Evolutionary conservation across 495 filamentous ascomycete species (phyloP).

Genomic region (Geoglossum glabrum): DNA sequence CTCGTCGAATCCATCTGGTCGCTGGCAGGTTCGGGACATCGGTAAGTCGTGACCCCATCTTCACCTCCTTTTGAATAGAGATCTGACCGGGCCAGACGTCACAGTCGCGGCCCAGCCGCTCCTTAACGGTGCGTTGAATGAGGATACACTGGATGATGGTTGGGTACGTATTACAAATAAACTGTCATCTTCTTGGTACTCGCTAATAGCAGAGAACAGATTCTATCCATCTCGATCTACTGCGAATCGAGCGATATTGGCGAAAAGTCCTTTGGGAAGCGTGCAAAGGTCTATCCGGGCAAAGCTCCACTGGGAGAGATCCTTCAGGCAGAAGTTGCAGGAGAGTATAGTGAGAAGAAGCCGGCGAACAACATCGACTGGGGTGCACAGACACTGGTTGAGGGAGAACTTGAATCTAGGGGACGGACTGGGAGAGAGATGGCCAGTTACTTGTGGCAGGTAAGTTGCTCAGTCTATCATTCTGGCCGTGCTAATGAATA

Average conservation of each 20-base stretch:
- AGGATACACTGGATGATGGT: no score
- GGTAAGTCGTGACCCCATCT: no score
- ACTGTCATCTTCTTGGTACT: neutral
- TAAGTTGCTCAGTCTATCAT: no score
- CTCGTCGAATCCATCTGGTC: conserved; percentile 3
- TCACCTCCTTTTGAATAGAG: no score
- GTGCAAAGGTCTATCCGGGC: neutral
- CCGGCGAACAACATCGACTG: no score
- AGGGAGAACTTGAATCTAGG: conserved; percentile 1
- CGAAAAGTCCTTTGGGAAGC: neutral
- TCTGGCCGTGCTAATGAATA: neutral
- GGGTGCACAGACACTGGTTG: neutral
- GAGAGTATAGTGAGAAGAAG: neutral
- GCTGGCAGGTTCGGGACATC: no score
- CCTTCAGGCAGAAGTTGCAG: neutral
- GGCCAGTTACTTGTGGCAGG: neutral
- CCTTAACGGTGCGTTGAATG: no score
- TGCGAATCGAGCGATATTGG: neutral
- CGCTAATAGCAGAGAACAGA: neutral
- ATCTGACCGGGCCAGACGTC: no score
- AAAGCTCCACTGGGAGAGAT: neutral
- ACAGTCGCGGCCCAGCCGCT: no score
- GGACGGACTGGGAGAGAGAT: neutral
- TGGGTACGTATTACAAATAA: no score
- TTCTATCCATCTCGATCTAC: conserved; percentile 1